Evolutionary conservation across 495 filamentous ascomycete species (phyloP).

Genomic region (Aspergillus sparsus): DNA sequence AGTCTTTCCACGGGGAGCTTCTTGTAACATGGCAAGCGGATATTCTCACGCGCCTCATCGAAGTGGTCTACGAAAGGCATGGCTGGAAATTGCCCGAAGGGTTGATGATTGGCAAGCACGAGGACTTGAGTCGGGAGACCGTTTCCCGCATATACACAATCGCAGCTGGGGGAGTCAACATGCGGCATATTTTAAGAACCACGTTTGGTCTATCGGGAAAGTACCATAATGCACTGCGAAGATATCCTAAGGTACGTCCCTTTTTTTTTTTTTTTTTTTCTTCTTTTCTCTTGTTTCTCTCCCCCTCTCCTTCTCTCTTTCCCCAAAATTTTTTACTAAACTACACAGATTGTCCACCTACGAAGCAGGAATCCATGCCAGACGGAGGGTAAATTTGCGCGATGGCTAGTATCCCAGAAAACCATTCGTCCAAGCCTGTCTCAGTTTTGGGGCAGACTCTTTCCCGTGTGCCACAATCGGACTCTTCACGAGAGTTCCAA

Average conservation of each 20-base stretch:
- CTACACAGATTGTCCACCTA: constrained; percentile 33
- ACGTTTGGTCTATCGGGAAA: constrained; percentile 30
- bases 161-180: constrained; percentile 32
- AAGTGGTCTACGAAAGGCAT: constrained; percentile 34
- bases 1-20: constrained; percentile 31
- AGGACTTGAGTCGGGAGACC: constrained; percentile 23
- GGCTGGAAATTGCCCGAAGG: constrained; percentile 27
- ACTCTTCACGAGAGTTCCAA: constrained; percentile 35
- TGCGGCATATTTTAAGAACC: constrained; percentile 23
- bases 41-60: constrained; percentile 41
- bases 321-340: constrained; percentile 23
- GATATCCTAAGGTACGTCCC: constrained; percentile 22
- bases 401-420: constrained; percentile 35
- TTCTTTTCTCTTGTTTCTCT: background rate
- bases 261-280: background rate
- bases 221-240: constrained; percentile 34
- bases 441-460: constrained; percentile 40
- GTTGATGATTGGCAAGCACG: constrained; percentile 23
- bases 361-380: constrained; percentile 38
- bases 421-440: constrained; percentile 29
- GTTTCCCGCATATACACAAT: constrained; percentile 30
- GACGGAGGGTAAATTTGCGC: constrained; percentile 38
- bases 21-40: constrained; percentile 43
- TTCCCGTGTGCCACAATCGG: constrained; percentile 40
- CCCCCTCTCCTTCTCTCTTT: background rate